Conservation (phyloP, 805 yeast species). For the Candida xiaguanensis region DNA sequence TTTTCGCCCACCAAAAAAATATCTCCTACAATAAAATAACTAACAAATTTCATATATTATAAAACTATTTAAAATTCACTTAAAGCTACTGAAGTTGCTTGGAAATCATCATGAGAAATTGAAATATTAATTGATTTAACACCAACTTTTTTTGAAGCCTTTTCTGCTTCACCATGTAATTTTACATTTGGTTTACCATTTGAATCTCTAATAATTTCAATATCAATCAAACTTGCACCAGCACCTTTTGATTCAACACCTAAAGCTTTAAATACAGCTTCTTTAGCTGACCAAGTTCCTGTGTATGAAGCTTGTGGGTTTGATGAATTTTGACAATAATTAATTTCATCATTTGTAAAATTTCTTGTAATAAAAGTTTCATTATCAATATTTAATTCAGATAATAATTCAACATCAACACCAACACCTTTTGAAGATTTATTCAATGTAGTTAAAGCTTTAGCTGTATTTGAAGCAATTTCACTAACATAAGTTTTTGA, state of each 20-base stretch:
- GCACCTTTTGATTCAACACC: conserved; percentile 89
- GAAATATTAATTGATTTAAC: conserved; percentile 75
- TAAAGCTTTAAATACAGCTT: conserved; percentile 95
- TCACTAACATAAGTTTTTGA: conserved; percentile 41
- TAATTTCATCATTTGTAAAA: conserved; percentile 78
- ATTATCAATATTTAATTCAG: conserved; percentile 79
- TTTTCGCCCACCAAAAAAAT: conserved; percentile 1
- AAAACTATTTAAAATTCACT: conserved; percentile 41
- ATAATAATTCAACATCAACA: conserved; percentile 90
- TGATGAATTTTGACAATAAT: conserved; percentile 72
- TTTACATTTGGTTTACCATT: conserved; percentile 81
- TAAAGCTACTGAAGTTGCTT: conserved; percentile 96
- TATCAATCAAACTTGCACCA: conserved; percentile 89
- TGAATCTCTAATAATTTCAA: conserved; percentile 72
- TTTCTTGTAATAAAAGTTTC: conserved; percentile 89
- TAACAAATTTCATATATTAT: conserved; percentile 4
- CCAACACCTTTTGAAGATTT: conserved; percentile 74
- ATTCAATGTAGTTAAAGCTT: conserved; percentile 56
- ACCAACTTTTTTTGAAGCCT: conserved; percentile 69
- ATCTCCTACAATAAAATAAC: background rate
- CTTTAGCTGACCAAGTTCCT: conserved; percentile 99
- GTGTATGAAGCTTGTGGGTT: conserved; percentile 86
- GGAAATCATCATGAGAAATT: conserved; percentile 94
- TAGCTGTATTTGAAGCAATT: conserved; percentile 57
- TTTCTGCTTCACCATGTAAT: conserved; percentile 72